These are phyloP conservation scores for Saprolegnia diclina DNA, from an alignment of 352 stramenopile species.

Conservation along the genomic window DNA sequence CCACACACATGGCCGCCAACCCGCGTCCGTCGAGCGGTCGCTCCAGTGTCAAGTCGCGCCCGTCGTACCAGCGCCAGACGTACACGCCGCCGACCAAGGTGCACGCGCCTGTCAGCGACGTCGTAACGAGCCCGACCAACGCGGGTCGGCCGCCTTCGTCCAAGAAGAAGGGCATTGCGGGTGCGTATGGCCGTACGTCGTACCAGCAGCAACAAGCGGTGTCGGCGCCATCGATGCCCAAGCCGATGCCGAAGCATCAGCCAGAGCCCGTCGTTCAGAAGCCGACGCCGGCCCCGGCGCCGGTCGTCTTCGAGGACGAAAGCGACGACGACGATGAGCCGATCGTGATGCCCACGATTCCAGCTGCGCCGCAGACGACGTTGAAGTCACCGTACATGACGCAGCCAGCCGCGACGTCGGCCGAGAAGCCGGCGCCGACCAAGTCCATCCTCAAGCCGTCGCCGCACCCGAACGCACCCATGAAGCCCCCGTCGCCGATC, in stretches of 20 bases:
- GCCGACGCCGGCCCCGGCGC: background rate
- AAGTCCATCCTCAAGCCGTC: background rate
- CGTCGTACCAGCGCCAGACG: constrained; percentile 23
- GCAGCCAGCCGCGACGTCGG: background rate
- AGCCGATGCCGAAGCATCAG: no score
- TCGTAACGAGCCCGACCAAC: constrained; percentile 23
- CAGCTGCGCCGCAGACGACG: background rate
- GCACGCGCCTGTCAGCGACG: background rate
- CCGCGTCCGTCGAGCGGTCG: constrained; percentile 6
- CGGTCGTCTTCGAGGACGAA: constrained; percentile 1
- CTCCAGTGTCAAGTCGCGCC: constrained; percentile 7
- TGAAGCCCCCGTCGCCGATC: background rate
- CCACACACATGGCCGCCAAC: constrained; percentile 12
- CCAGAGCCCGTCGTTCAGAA: background rate
- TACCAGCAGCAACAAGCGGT: constrained; percentile 3
- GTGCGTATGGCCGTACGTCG: constrained; percentile 1
- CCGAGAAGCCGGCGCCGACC: background rate
- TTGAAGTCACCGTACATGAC: background rate
- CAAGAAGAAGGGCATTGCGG: constrained; percentile 28
- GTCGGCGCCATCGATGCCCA: background rate
- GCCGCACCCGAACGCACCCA: background rate
- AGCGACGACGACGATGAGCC: background rate
- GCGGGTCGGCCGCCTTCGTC: background rate
- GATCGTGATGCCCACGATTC: background rate
- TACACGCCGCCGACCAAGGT: constrained; percentile 16